These are phyloP conservation scores for Hyparrhenia diplandra DNA, from an alignment of 176 grass and related monocot species.

Conservation along the genomic window DNA sequence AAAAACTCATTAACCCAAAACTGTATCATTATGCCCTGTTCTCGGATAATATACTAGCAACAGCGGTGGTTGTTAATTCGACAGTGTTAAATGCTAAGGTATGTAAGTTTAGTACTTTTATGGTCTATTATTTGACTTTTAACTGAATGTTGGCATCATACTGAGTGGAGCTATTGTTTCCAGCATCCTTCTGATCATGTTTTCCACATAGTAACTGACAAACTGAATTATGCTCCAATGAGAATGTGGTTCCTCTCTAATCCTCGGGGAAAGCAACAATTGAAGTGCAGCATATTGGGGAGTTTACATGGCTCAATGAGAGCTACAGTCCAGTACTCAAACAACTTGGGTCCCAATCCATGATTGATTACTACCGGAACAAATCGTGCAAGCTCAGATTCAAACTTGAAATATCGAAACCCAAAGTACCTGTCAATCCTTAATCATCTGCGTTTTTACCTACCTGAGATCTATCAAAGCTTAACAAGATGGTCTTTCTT, in stretches of 20 bases:
- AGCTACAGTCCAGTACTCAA: slow-evolving; percentile 77
- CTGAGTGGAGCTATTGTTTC: slow-evolving; percentile 14
- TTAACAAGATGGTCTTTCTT: slow-evolving; percentile 81
- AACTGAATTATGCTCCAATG: too few relatives aligned
- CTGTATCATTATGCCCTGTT: too few relatives aligned
- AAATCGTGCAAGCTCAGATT: slow-evolving; percentile 60
- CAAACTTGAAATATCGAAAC: slow-evolving; percentile 78
- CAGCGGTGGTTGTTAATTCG: too few relatives aligned
- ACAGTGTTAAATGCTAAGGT: slow-evolving; percentile 11
- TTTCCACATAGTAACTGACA: not conserved
- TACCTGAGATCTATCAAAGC: slow-evolving; percentile 80
- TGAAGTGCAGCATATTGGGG: slow-evolving; percentile 72
- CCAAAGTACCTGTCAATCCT: slow-evolving; percentile 89
- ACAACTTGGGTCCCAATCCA: slow-evolving; percentile 66
- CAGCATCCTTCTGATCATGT: slow-evolving; percentile 53
- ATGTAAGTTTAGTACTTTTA: slow-evolving; percentile 10
- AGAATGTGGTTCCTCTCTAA: too few relatives aligned
- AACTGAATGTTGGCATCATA: not conserved
- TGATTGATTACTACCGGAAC: slow-evolving; percentile 86
- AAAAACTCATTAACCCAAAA: too few relatives aligned
- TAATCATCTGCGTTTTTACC: slow-evolving; percentile 85
- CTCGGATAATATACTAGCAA: too few relatives aligned
- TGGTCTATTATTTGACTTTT: not conserved
- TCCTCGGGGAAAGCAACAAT: slow-evolving; percentile 31
- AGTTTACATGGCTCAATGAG: slow-evolving; percentile 85